phyloP scores from a whole-genome alignment of 306 rosid species.

The barrel medic (Medicago truncatula) region DNA sequence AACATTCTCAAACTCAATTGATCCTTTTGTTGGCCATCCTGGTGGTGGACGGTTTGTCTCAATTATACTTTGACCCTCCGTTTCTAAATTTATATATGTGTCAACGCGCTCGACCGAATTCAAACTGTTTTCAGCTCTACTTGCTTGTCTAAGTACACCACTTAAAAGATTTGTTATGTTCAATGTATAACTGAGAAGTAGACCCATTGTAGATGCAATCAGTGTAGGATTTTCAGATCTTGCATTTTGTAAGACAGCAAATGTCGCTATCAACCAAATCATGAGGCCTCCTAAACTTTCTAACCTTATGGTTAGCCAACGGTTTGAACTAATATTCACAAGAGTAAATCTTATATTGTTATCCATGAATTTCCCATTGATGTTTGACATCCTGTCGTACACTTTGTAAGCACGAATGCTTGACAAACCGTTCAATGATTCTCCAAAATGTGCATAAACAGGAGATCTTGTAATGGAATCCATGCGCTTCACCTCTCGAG shows the following conservation, averaged over 20 bases:
- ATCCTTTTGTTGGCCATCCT: constrained; percentile 87
- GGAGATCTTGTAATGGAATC: constrained; percentile 90
- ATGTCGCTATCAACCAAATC: constrained; percentile 87
- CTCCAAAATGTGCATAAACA: constrained; percentile 92
- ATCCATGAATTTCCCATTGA: constrained; percentile 84
- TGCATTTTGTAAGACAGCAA: constrained; percentile 82
- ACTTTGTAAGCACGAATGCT: constrained; percentile 84
- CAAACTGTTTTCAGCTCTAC: constrained; percentile 83
- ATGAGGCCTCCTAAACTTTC: constrained; percentile 86
- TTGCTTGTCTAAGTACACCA: constrained; percentile 81
- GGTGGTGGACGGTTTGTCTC: constrained; percentile 76
- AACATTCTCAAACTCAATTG: constrained; percentile 75
- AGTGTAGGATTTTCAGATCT: constrained; percentile 57
- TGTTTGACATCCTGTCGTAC: constrained; percentile 73
- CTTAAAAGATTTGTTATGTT: constrained; percentile 81
- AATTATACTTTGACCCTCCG: constrained; percentile 74
- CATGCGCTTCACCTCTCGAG: constrained; percentile 90
- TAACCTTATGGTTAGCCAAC: constrained; percentile 77
- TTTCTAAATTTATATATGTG: constrained; percentile 66
- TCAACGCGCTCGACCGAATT: constrained; percentile 91
- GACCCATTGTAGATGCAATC: constrained; percentile 87
- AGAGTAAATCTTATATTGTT: constrained; percentile 79
- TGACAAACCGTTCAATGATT: constrained; percentile 82
- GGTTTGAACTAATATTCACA: constrained; percentile 63
- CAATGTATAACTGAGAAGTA: constrained; percentile 82